Evolutionary conservation across 148 eudicot genomes (phyloP).

Genomic region (Cornus florida): DNA sequence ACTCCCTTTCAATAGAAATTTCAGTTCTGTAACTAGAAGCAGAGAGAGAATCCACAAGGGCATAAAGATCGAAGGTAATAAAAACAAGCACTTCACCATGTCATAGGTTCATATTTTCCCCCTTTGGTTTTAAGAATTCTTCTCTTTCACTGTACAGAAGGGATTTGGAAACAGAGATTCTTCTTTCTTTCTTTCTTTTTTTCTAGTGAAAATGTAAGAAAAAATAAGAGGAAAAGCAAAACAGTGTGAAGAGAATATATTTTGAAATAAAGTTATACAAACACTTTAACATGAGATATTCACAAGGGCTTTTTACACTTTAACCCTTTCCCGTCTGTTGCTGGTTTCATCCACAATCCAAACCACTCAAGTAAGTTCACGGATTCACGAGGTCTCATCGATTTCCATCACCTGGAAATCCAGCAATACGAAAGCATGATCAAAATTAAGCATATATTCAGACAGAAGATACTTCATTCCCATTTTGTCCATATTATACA

Average conservation of each 20-base stretch:
- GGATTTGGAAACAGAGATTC: background rate
- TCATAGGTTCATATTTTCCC: background rate
- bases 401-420: conserved; percentile 71
- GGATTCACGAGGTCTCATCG: conserved; percentile 65
- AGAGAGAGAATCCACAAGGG: background rate
- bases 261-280: background rate
- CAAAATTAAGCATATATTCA: background rate
- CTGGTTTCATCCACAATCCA: conserved; percentile 26
- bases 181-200: no score
- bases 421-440: conserved; percentile 5
- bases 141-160: background rate
- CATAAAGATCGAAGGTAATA: background rate
- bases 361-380: conserved; percentile 28
- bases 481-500: background rate
- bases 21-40: background rate
- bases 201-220: background rate
- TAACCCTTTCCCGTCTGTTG: conserved; percentile 5
- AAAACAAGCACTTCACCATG: background rate
- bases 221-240: background rate
- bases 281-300: conserved; percentile 34
- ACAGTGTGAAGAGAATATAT: background rate
- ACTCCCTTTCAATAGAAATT: background rate
- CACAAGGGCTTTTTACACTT: conserved; percentile 52
- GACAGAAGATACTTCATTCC: background rate
- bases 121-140: background rate